phyloP scores from a whole-genome alignment of 495 filamentous ascomycete species.

The Sphaerosporella brunnea region DNA sequence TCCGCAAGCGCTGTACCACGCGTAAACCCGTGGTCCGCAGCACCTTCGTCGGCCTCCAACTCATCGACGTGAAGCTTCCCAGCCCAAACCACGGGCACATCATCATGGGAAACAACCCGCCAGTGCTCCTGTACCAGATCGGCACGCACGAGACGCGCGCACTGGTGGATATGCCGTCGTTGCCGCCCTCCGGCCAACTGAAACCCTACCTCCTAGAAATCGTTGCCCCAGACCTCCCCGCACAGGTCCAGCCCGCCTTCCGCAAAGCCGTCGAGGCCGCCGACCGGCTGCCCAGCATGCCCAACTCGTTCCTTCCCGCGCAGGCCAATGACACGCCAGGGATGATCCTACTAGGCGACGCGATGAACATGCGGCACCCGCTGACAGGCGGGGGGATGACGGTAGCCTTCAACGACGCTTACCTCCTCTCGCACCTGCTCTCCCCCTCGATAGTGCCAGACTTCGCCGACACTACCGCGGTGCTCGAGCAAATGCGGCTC shows the following conservation, averaged over 20 bases:
- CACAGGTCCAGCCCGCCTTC: constrained; percentile 56
- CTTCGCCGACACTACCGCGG: constrained; percentile 44
- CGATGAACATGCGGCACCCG: constrained; percentile 92
- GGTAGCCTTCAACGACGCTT: constrained; percentile 75
- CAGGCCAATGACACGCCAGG: constrained; percentile 49
- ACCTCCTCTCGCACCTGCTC: constrained; percentile 54
- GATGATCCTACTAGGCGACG: constrained; percentile 70
- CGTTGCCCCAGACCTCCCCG: constrained; percentile 58
- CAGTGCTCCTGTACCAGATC: constrained; percentile 91
- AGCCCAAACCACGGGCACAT: constrained; percentile 65
- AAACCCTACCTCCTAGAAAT: constrained; percentile 53
- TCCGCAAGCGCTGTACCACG: constrained; percentile 64
- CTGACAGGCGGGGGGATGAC: constrained; percentile 93
- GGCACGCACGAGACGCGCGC: constrained; percentile 92
- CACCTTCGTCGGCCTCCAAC: constrained; percentile 82
- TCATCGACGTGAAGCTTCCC: constrained; percentile 70
- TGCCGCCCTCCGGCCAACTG: constrained; percentile 63
- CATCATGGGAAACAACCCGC: constrained; percentile 57
- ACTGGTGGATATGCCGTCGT: constrained; percentile 73
- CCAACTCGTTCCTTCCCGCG: constrained; percentile 78
- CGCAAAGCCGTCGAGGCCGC: constrained; percentile 52
- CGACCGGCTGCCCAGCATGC: constrained; percentile 60
- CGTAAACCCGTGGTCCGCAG: constrained; percentile 49
- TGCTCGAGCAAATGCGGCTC: constrained; percentile 47
- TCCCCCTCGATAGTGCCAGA: constrained; percentile 45